A percentile compares a stretch with the other conserved stretches of the same genome.
phyloP scores from a whole-genome alignment of 306 rosid genomes.

The Vigna hirtella region DNA sequence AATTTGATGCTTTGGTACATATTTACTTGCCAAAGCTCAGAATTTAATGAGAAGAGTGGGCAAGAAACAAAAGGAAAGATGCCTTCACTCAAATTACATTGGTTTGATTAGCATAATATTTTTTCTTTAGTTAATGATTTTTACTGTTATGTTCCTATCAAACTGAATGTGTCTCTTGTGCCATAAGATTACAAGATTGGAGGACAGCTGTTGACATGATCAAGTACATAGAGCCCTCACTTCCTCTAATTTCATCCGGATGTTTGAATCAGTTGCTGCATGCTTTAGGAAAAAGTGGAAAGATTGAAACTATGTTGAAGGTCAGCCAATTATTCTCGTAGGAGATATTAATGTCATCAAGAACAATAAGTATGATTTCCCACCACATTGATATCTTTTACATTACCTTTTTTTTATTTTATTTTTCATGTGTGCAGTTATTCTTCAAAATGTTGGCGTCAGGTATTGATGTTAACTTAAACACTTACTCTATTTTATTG shows the following conservation, averaged over 20 bases:
- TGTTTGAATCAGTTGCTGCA: constrained; percentile 74
- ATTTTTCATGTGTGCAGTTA: constrained; percentile 55
- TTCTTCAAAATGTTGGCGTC: constrained; percentile 80
- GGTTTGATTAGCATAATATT: constrained; percentile 36
- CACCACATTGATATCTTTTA: constrained; percentile 27
- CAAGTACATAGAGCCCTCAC: constrained; percentile 79
- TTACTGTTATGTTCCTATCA: constrained; percentile 32
- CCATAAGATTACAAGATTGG: constrained; percentile 87
- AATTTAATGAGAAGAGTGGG: neutral
- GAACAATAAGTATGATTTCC: constrained; percentile 39
- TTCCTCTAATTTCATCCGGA: constrained; percentile 70
- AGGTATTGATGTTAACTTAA: constrained; percentile 67
- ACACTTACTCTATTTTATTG: constrained; percentile 81
- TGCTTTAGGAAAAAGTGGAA: constrained; percentile 89
- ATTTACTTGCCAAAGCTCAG: constrained; percentile 3
- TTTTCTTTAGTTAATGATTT: constrained; percentile 36
- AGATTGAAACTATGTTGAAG: constrained; percentile 85
- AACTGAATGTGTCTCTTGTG: constrained; percentile 49
- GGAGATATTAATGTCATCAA: constrained; percentile 30
- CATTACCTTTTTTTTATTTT: constrained; percentile 18
- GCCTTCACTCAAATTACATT: constrained; percentile 29
- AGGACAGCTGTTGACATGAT: constrained; percentile 69
- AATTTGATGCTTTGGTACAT: constrained; percentile 31
- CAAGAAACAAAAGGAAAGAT: constrained; percentile 4
- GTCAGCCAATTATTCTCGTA: constrained; percentile 46